phyloP scores from a whole-genome alignment of 495 filamentous ascomycete species.

The Articulospora tetracladia region DNA sequence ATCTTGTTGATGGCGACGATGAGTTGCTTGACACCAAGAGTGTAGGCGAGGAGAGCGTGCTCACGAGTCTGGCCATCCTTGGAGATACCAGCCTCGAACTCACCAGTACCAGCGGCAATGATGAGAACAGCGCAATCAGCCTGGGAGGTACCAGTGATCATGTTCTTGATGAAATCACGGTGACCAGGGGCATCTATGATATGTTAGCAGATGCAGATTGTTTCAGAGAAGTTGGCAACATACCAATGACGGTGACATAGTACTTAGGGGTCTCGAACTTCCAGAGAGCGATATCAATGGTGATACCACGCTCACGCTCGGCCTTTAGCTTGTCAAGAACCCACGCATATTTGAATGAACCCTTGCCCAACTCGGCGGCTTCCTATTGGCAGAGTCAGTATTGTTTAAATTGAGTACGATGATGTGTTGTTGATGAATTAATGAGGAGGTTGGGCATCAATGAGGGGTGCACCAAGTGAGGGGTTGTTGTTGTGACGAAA shows the following conservation, averaged over 20 bases:
- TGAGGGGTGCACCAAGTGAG: background rate
- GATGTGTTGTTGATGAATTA: background rate
- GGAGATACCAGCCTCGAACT: constrained; percentile 99
- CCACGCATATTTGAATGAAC: constrained; percentile 99
- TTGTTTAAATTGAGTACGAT: constrained; percentile 1
- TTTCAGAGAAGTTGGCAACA: constrained; percentile 25
- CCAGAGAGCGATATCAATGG: constrained; percentile 99
- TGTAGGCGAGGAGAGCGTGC: constrained; percentile 99
- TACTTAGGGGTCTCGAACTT: constrained; percentile 99
- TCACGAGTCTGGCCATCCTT: constrained; percentile 99
- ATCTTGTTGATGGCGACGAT: constrained; percentile 99
- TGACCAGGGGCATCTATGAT: constrained; percentile 89
- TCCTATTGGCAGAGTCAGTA: constrained; percentile 59
- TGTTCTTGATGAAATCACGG: constrained; percentile 99
- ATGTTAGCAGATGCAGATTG: constrained; percentile 1
- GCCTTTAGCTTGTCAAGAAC: constrained; percentile 99
- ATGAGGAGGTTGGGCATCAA: constrained; percentile 14
- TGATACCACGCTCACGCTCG: constrained; percentile 99
- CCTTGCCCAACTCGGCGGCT: constrained; percentile 99
- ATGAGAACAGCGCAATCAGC: constrained; percentile 99
- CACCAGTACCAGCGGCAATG: constrained; percentile 99
- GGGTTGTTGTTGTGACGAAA: constrained; percentile 15
- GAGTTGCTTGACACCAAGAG: constrained; percentile 99
- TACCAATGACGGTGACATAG: constrained; percentile 99
- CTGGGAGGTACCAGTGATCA: constrained; percentile 99